These are phyloP conservation scores for Cyberlindnera xylosilytica DNA, from an alignment of 805 yeast species.

Conservation along the genomic window DNA sequence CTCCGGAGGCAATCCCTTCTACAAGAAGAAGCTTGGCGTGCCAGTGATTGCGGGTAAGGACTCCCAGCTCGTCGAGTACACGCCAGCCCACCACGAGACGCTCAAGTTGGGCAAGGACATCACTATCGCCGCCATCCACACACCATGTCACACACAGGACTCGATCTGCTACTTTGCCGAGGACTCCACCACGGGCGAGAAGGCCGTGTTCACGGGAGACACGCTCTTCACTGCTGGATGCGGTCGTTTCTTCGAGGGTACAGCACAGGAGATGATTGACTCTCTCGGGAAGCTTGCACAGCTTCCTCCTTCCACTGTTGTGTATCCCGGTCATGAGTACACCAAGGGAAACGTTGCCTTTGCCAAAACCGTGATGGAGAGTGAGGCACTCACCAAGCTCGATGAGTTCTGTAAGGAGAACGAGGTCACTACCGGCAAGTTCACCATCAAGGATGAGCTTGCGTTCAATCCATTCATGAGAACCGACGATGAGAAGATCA, in stretches of 20 bases:
- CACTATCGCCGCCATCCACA: slow-evolving; percentile 76
- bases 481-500: slow-evolving; percentile 59
- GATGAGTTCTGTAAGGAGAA: slow-evolving; percentile 47
- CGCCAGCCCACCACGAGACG: slow-evolving; percentile 63
- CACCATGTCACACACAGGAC: slow-evolving; percentile 98
- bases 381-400: slow-evolving; percentile 49
- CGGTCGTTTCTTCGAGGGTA: slow-evolving; percentile 95
- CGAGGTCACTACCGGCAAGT: slow-evolving; percentile 80
- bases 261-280: slow-evolving; percentile 71
- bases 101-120: slow-evolving; percentile 63
- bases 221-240: slow-evolving; percentile 93
- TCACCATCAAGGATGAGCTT: slow-evolving; percentile 82
- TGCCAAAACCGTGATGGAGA: slow-evolving; percentile 52
- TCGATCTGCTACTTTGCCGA: slow-evolving; percentile 81
- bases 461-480: slow-evolving; percentile 89
- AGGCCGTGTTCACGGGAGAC: slow-evolving; percentile 91
- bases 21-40: slow-evolving; percentile 33
- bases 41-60: slow-evolving; percentile 84
- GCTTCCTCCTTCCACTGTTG: slow-evolving; percentile 67
- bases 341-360: slow-evolving; percentile 79
- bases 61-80: slow-evolving; percentile 66
- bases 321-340: slow-evolving; percentile 96
- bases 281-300: slow-evolving; percentile 59
- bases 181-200: slow-evolving; percentile 58
- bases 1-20: slow-evolving; percentile 71